These are phyloP conservation scores for Xylaria sp. DNA, from an alignment of 2,329 filamentous ascomycete genomes.

Conservation along the genomic window DNA sequence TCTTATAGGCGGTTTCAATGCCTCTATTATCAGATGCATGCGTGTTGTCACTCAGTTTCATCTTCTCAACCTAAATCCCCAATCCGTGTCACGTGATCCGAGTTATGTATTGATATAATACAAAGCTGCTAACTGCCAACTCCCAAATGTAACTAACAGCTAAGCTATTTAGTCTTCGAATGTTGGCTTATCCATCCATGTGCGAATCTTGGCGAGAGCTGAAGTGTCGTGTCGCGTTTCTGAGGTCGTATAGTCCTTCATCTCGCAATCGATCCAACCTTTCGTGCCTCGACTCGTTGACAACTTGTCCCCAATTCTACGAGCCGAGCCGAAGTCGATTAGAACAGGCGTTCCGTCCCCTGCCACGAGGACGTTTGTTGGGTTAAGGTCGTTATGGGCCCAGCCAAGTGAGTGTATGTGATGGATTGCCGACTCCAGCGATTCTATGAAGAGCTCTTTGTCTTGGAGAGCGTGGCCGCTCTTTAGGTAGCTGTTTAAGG, in stretches of 20 bases:
- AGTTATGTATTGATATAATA: no score
- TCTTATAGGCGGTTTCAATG: no score
- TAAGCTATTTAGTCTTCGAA: no score
- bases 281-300: constrained; percentile 25
- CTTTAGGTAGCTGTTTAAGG: constrained; percentile 17
- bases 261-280: constrained; percentile 29
- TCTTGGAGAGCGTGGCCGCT: constrained; percentile 4
- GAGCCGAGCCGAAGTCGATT: constrained; percentile 39
- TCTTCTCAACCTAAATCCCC: no score
- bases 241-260: constrained; percentile 31
- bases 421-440: constrained; percentile 21
- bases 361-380: constrained; percentile 26
- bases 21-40: no score
- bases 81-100: no score
- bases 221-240: constrained; percentile 25
- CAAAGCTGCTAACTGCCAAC: no score
- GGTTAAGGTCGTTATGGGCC: constrained; percentile 30
- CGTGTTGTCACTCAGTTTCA: no score
- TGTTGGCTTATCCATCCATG: constrained; percentile 23
- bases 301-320: constrained; percentile 30
- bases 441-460: constrained; percentile 21
- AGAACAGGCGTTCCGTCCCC: constrained; percentile 22
- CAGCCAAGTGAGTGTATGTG: constrained; percentile 26
- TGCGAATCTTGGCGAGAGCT: constrained; percentile 18
- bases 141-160: no score